These are phyloP conservation scores for Puccinia coronata DNA, from an alignment of 1,284 basidiomycete species.

Conservation along the genomic window DNA sequence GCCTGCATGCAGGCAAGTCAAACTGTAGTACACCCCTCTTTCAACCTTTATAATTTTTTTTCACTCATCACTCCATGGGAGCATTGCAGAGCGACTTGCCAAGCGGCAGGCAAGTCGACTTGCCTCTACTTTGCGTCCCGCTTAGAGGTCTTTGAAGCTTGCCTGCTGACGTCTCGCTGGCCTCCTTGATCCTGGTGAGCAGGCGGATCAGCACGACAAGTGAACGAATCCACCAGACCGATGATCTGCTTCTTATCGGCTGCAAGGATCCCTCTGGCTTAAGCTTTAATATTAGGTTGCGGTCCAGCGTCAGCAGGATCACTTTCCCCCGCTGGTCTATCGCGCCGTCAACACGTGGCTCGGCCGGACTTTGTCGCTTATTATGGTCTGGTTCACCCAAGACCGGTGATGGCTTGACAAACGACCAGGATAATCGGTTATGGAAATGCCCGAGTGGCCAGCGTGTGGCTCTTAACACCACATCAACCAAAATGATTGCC, in stretches of 20 bases:
- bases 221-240: conserved; percentile 12
- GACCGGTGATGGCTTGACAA: not conserved
- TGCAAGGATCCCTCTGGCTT: conserved; percentile 44
- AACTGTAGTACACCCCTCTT: no score
- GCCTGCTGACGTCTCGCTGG: not conserved
- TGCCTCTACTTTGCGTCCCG: no score
- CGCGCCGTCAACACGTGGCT: not conserved
- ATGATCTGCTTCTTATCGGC: conserved; percentile 47
- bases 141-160: not conserved
- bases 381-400: not conserved
- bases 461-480: conserved; percentile 83
- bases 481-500: conserved; percentile 86
- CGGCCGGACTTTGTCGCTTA: not conserved
- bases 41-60: no score
- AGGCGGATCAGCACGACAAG: not conserved
- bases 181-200: not conserved
- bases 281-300: conserved; percentile 65
- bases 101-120: no score
- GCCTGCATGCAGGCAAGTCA: no score
- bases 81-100: no score
- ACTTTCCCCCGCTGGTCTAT: conserved; percentile 69
- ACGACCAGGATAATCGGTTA: conserved; percentile 69
- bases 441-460: conserved; percentile 93
- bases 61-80: no score
- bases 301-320: conserved; percentile 83